phyloP scores from a whole-genome alignment of 208 protist species.

The Paratrypanosoma confusum region DNA sequence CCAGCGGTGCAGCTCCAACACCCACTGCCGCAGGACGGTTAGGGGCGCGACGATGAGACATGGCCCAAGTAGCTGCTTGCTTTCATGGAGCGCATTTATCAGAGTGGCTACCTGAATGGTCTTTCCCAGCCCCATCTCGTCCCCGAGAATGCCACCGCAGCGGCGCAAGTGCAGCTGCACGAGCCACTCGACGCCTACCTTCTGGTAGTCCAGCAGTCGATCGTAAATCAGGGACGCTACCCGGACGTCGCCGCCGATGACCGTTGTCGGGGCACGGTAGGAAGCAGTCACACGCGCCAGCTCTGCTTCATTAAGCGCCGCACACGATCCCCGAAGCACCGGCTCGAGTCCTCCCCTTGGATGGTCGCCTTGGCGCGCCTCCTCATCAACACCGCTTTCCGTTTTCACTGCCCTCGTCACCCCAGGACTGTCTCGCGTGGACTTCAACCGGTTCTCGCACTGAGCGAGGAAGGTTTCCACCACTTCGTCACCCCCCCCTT shows the following conservation, averaged over 20 bases:
- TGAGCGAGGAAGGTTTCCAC: conserved; percentile 6
- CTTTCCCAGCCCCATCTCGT: conserved; percentile 96
- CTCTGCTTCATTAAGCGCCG: no score
- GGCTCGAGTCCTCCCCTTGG: no score
- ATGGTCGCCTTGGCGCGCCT: no score
- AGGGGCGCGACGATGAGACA: conserved; percentile 89
- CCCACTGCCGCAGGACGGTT: conserved; percentile 90
- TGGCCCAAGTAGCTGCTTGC: conserved; percentile 56
- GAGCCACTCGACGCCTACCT: conserved; percentile 91
- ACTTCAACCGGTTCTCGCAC: not conserved
- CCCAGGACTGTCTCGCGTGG: not conserved
- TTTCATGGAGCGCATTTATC: conserved; percentile 76
- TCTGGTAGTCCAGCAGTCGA: conserved; percentile 90
- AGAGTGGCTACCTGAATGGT: conserved; percentile 93
- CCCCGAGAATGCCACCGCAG: conserved; percentile 91
- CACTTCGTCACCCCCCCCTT: conserved; percentile 20
- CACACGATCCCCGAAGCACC: no score
- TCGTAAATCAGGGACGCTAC: conserved; percentile 38
- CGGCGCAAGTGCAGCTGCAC: conserved; percentile 86
- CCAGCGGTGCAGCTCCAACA: conserved; percentile 93
- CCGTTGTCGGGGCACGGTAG: no score
- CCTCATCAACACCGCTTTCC: no score
- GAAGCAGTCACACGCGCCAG: no score
- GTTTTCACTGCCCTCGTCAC: conserved; percentile 2
- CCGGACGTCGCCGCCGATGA: no score